Conservation (phyloP, 257 asterid genomes). For the Vinca minor region DNA sequence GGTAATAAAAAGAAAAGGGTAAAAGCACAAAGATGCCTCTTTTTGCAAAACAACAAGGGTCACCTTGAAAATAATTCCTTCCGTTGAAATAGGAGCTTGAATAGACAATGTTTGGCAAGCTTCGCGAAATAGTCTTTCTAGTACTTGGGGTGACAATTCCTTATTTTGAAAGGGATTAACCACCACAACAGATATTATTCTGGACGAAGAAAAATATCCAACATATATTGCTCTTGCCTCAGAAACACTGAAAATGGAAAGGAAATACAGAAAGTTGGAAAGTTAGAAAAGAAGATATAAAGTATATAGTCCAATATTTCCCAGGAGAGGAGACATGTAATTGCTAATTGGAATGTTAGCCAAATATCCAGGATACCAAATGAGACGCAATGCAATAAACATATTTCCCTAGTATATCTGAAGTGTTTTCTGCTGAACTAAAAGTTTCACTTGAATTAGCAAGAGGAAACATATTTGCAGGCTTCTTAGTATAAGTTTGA, state of each 20-base stretch:
- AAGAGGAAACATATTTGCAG: background rate
- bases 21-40: background rate
- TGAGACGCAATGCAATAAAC: background rate
- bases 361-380: background rate
- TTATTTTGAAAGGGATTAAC: constrained; percentile 85
- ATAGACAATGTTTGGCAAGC: constrained; percentile 58
- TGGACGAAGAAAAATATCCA: constrained; percentile 74
- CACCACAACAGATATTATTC: constrained; percentile 61
- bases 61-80: constrained; percentile 64
- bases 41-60: constrained; percentile 14
- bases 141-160: constrained; percentile 77
- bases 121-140: constrained; percentile 87
- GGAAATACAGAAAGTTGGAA: background rate
- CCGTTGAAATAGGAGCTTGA: constrained; percentile 40
- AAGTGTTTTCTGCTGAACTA: background rate
- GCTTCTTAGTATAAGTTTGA: background rate
- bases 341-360: background rate
- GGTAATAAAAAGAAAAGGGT: constrained; percentile 6
- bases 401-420: background rate
- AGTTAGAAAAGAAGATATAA: background rate
- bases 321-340: background rate
- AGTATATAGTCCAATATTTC: background rate
- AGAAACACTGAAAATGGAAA: constrained; percentile 51
- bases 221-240: constrained; percentile 84
- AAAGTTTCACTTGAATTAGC: background rate